Evolutionary conservation across 1,284 basidiomycete species (phyloP).

Genomic region (Neotropicomus parvogracilis): DNA sequence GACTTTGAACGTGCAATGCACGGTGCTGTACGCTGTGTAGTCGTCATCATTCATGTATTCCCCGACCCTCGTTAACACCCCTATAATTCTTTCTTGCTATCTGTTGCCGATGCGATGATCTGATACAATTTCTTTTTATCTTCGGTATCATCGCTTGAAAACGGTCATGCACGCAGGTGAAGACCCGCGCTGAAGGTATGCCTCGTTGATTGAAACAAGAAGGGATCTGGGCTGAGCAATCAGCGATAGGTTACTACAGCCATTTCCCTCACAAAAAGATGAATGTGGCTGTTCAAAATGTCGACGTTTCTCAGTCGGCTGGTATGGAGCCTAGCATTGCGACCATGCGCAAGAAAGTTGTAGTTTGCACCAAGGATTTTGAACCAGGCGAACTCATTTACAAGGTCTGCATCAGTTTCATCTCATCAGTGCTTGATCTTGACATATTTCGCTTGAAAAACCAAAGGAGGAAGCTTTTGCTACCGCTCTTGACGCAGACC

Average conservation of each 20-base stretch:
- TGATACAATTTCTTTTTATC: constrained; percentile 57
- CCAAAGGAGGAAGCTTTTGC: constrained; percentile 68
- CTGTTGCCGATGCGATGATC: constrained; percentile 40
- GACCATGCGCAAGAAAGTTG: constrained; percentile 45
- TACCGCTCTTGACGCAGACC: constrained; percentile 62
- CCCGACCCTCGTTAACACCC: constrained; percentile 17
- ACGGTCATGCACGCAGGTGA: constrained; percentile 45
- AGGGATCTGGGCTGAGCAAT: constrained; percentile 24
- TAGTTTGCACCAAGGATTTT: constrained; percentile 67
- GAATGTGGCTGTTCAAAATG: constrained; percentile 59
- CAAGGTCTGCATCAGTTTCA: constrained; percentile 44
- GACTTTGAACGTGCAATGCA: constrained; percentile 31
- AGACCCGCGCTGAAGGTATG: constrained; percentile 73
- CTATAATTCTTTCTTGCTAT: constrained; percentile 21
- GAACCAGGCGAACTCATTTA: constrained; percentile 70
- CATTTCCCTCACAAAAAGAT: constrained; percentile 66
- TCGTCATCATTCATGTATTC: constrained; percentile 27
- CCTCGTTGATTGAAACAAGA: constrained; percentile 28
- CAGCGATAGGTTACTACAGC: constrained; percentile 64
- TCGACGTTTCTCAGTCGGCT: constrained; percentile 34
- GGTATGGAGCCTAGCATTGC: constrained; percentile 24
- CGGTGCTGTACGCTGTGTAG: constrained; percentile 33
- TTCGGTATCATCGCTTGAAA: constrained; percentile 30
- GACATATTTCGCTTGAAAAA: constrained; percentile 5
- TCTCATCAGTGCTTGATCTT: neutral